phyloP scores from a whole-genome alignment of 768 basidiomycete species.

The Kwoniella sp. region DNA sequence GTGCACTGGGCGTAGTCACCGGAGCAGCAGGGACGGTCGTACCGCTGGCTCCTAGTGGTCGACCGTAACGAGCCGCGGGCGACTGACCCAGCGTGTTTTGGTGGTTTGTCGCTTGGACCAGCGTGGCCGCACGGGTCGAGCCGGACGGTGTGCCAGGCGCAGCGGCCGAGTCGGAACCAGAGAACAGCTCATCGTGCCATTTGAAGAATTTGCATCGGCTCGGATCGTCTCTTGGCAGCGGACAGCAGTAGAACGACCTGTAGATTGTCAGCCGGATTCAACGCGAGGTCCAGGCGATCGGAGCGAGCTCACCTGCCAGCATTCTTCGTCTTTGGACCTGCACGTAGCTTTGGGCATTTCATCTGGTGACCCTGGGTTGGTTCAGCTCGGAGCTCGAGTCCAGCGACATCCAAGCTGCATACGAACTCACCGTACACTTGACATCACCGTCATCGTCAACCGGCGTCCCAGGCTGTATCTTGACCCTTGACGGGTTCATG shows the following conservation, averaged over 20 bases:
- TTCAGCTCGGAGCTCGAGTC: too few relatives aligned
- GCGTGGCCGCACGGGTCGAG: conserved; percentile 9
- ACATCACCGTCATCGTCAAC: conserved; percentile 12
- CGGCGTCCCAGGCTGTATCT: conserved; percentile 20
- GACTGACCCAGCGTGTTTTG: conserved; percentile 26
- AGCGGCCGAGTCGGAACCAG: not conserved
- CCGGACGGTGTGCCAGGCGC: conserved; percentile 1
- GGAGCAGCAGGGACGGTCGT: not conserved
- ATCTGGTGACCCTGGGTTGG: conserved; percentile 33
- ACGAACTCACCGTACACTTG: conserved; percentile 21
- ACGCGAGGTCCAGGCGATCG: not conserved
- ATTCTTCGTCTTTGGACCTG: conserved; percentile 38
- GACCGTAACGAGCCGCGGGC: conserved; percentile 17
- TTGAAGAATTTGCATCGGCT: conserved; percentile 40
- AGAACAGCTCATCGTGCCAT: conserved; percentile 36
- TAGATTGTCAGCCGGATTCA: not conserved
- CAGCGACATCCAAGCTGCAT: too few relatives aligned
- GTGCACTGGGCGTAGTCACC: conserved; percentile 2
- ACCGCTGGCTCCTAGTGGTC: not conserved
- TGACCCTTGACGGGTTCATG: conserved; percentile 12
- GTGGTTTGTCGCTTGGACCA: conserved; percentile 13
- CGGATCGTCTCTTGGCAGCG: conserved; percentile 29
- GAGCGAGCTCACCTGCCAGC: conserved; percentile 33
- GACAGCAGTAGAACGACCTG: conserved; percentile 38
- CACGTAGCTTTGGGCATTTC: conserved; percentile 16